phyloP scores from a whole-genome alignment of 768 basidiomycete genomes.

The Lentinus tigrinus region DNA sequence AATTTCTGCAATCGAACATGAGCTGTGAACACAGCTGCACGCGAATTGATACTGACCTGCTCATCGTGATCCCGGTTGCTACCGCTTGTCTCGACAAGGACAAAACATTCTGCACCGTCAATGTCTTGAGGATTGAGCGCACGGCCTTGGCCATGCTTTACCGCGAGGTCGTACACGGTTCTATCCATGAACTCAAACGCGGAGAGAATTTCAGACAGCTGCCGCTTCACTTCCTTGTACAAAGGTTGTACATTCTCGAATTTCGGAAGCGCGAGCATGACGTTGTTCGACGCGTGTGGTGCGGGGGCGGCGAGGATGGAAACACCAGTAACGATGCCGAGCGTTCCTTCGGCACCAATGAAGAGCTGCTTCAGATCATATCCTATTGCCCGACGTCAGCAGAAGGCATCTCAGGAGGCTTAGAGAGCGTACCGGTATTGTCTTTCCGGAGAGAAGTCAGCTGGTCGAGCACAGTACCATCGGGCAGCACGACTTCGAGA shows the following conservation, averaged over 20 bases:
- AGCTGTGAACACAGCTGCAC: not conserved
- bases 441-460: constrained; percentile 92
- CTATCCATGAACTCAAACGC: constrained; percentile 97
- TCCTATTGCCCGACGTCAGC: constrained; percentile 44
- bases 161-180: constrained; percentile 78
- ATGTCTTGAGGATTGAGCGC: constrained; percentile 74
- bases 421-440: constrained; percentile 73
- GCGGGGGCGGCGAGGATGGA: constrained; percentile 90
- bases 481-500: constrained; percentile 92
- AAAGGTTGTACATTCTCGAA: constrained; percentile 87
- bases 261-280: constrained; percentile 84
- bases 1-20: constrained; percentile 66
- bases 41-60: constrained; percentile 52
- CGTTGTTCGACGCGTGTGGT: constrained; percentile 83
- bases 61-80: constrained; percentile 91
- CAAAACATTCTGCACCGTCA: constrained; percentile 81
- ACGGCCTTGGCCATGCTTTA: constrained; percentile 79
- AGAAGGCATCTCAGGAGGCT: not conserved
- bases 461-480: constrained; percentile 88
- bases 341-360: constrained; percentile 95
- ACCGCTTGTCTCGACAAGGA: constrained; percentile 93
- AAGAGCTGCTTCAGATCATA: constrained; percentile 98
- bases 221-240: constrained; percentile 75
- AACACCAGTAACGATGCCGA: constrained; percentile 92
- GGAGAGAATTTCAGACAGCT: constrained; percentile 91